Percentiles rank a stretch among this genome's conserved stretches.
phyloP scores from a whole-genome alignment of 495 filamentous ascomycete species.

The Neurospora terricola region DNA sequence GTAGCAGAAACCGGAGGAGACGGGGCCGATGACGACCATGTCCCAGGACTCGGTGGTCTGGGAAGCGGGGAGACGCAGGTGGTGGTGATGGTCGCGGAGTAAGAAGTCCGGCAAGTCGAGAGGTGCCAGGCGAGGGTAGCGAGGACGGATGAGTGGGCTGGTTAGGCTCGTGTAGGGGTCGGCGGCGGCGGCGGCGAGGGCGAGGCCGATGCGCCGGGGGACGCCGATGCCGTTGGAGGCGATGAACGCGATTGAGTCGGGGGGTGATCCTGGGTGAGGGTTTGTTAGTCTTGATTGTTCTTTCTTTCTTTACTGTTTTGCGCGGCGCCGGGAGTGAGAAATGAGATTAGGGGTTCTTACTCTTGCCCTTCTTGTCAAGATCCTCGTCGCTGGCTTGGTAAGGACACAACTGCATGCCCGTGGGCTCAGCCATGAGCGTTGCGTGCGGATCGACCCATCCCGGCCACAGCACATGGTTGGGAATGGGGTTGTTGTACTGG shows the following conservation, averaged over 20 bases:
- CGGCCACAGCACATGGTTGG: not conserved
- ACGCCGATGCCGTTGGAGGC: not conserved
- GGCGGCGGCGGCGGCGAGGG: not conserved
- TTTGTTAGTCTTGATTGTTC: not conserved
- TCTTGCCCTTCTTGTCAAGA: not conserved
- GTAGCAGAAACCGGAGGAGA: not conserved
- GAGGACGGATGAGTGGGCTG: not conserved
- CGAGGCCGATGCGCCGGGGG: not conserved
- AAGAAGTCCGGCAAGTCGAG: not conserved
- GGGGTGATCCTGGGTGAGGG: not conserved
- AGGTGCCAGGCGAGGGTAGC: not conserved
- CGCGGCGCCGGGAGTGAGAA: too few relatives aligned
- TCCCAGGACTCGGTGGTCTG: not conserved
- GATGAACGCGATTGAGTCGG: not conserved
- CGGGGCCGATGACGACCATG: not conserved
- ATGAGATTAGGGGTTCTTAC: not conserved
- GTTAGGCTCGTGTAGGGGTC: not conserved
- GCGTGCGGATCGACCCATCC: not conserved
- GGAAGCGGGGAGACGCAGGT: not conserved
- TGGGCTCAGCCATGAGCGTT: not conserved
- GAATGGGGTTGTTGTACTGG: not conserved
- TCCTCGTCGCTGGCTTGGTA: not conserved
- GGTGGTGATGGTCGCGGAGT: not conserved
- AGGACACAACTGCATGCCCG: not conserved
- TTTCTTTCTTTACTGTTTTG: too few relatives aligned